phyloP scores from a whole-genome alignment of 176 grass and related monocot species.

The Aegilops sharonensis region DNA sequence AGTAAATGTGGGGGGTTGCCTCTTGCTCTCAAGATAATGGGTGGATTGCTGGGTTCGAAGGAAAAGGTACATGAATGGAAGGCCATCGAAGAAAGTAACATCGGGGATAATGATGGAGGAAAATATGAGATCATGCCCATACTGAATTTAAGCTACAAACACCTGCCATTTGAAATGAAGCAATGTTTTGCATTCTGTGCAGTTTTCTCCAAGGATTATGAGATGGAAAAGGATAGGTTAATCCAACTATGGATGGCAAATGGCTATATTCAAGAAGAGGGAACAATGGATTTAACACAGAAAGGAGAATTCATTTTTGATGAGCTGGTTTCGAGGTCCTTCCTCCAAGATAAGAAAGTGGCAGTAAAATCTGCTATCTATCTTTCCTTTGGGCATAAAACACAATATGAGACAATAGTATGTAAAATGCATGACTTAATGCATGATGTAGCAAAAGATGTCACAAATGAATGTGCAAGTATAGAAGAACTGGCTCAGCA shows the following conservation, averaged over 20 bases:
- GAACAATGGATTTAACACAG: not conserved
- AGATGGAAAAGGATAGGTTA: not conserved
- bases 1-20: not conserved
- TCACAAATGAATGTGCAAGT: not conserved
- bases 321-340: constrained; percentile 21
- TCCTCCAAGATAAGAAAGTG: not conserved
- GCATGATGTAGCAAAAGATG: constrained; percentile 27
- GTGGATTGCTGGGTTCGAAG: constrained; percentile 23
- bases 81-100: not conserved
- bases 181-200: constrained; percentile 21
- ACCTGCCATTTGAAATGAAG: constrained; percentile 20
- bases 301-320: constrained; percentile 6
- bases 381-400: accelerated
- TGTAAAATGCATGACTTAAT: constrained; percentile 32
- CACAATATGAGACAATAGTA: too few species aligned
- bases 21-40: constrained; percentile 18
- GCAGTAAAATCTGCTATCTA: not conserved
- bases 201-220: not conserved
- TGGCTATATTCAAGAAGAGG: not conserved
- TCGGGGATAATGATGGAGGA: not conserved
- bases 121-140: not conserved
- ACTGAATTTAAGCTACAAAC: not conserved
- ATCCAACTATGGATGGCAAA: constrained; percentile 29
- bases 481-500: not conserved
- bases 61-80: not conserved